These are phyloP conservation scores for Austroboletus eburneus DNA, from an alignment of 768 basidiomycete genomes.

Conservation along the genomic window DNA sequence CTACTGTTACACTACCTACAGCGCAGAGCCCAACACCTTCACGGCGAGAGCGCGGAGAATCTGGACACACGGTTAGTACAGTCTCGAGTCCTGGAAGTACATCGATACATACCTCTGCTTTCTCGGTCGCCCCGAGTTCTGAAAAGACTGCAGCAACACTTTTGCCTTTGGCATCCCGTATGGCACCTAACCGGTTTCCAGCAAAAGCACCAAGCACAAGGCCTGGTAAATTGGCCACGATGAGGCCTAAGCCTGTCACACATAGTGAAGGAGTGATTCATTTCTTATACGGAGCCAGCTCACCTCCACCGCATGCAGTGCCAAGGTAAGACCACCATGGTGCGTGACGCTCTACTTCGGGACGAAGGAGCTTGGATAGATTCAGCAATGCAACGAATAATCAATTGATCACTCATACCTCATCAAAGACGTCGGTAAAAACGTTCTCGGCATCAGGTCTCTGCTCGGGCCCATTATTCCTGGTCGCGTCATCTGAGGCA, in stretches of 20 bases:
- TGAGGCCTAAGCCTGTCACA: constrained; percentile 32
- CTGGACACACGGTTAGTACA: constrained; percentile 34
- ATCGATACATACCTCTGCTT: constrained; percentile 67
- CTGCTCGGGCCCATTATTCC: constrained; percentile 33
- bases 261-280: constrained; percentile 31
- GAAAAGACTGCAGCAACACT: constrained; percentile 86
- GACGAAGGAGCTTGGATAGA: constrained; percentile 61
- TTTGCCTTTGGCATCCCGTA: constrained; percentile 93
- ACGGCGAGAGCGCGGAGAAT: constrained; percentile 76
- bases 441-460: constrained; percentile 77
- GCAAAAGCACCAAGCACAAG: constrained; percentile 82
- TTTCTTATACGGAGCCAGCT: constrained; percentile 18
- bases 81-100: background rate
- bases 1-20: too few relatives aligned
- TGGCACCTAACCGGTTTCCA: constrained; percentile 86
- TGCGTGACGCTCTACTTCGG: constrained; percentile 68
- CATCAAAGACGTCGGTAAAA: constrained; percentile 90
- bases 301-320: constrained; percentile 61
- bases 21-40: constrained; percentile 74
- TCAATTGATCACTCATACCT: constrained; percentile 48
- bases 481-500: constrained; percentile 23
- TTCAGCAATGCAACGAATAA: background rate
- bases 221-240: constrained; percentile 79
- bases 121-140: constrained; percentile 70
- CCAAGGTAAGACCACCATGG: constrained; percentile 78